These are phyloP conservation scores for Solanum chilense DNA, from an alignment of 257 asterid genomes.

Conservation along the genomic window DNA sequence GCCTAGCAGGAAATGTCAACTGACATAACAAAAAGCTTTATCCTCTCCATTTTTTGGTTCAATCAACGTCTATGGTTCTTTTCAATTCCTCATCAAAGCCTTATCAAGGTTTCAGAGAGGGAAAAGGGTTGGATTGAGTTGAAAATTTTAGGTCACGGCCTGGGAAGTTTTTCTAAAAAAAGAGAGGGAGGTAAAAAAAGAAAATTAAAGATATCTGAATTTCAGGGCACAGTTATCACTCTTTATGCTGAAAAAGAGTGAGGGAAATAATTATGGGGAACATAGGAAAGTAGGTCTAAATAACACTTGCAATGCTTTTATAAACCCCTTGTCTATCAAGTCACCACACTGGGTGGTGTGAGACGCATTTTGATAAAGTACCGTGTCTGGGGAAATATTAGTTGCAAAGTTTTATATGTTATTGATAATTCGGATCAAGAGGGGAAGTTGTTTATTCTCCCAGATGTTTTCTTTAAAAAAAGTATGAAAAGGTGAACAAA, in stretches of 20 bases:
- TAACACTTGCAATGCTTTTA: not conserved
- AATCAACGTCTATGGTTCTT: not conserved
- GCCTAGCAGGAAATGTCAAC: not conserved
- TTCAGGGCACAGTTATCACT: not conserved
- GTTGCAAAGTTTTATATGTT: not conserved
- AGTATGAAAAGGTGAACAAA: not conserved
- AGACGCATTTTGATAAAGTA: not conserved
- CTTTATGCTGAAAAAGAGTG: not conserved
- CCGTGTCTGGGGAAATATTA: not conserved
- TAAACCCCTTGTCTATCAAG: not conserved
- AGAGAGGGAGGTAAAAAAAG: not conserved
- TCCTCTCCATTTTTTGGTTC: not conserved
- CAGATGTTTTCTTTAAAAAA: not conserved
- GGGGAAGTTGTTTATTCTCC: not conserved
- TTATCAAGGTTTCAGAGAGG: not conserved
- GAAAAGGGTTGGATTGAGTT: not conserved
- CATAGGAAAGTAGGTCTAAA: not conserved
- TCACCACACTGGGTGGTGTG: not conserved
- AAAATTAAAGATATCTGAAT: not conserved
- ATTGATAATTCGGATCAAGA: not conserved
- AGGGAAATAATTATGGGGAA: not conserved
- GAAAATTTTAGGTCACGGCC: not conserved
- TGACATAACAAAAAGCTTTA: not conserved
- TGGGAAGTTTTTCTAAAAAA: not conserved
- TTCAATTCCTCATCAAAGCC: not conserved